Evolutionary conservation across 768 basidiomycete genomes (phyloP).

Genomic region (Calocybe gangraenosa): DNA sequence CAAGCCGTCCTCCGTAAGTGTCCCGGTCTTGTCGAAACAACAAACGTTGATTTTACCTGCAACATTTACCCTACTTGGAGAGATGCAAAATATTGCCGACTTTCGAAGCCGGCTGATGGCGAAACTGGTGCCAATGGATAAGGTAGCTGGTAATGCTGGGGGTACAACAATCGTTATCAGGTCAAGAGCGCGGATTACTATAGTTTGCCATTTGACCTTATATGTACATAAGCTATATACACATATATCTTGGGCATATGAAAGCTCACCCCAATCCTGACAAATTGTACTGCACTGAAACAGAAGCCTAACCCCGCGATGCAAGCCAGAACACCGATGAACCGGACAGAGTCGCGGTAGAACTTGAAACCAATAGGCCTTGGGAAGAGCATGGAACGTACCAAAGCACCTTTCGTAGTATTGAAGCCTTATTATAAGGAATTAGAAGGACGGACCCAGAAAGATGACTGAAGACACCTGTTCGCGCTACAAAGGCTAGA

Average conservation of each 20-base stretch:
- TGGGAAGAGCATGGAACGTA: slow-evolving; percentile 97
- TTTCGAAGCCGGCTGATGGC: slow-evolving; percentile 86
- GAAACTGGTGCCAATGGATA: slow-evolving; percentile 97
- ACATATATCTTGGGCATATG: not conserved
- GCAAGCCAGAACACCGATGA: slow-evolving; percentile 88
- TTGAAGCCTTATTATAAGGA: slow-evolving; percentile 61
- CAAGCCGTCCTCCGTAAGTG: slow-evolving; percentile 95
- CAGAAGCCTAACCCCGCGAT: slow-evolving; percentile 90
- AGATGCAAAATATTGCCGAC: slow-evolving; percentile 90
- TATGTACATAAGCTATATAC: slow-evolving; percentile 1
- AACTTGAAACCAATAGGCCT: slow-evolving; percentile 99
- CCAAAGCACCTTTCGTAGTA: slow-evolving; percentile 94
- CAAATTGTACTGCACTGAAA: slow-evolving; percentile 87
- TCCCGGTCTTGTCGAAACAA: slow-evolving; percentile 99
- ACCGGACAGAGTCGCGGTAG: slow-evolving; percentile 87
- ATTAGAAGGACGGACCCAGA: not conserved
- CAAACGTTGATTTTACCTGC: slow-evolving; percentile 95
- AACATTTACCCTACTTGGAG: slow-evolving; percentile 92
- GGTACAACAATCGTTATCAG: slow-evolving; percentile 97
- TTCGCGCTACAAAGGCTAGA: slow-evolving; percentile 79
- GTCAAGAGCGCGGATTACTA: slow-evolving; percentile 88
- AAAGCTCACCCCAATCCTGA: slow-evolving; percentile 74
- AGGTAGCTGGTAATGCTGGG: slow-evolving; percentile 92
- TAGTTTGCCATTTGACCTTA: slow-evolving; percentile 87
- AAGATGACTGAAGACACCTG: slow-evolving; percentile 46